Percentiles rank a stretch among this genome's conserved stretches.
These are phyloP conservation scores for Vitis rotundifolia DNA, from an alignment of 164 flowering plant genomes.

Conservation along the genomic window DNA sequence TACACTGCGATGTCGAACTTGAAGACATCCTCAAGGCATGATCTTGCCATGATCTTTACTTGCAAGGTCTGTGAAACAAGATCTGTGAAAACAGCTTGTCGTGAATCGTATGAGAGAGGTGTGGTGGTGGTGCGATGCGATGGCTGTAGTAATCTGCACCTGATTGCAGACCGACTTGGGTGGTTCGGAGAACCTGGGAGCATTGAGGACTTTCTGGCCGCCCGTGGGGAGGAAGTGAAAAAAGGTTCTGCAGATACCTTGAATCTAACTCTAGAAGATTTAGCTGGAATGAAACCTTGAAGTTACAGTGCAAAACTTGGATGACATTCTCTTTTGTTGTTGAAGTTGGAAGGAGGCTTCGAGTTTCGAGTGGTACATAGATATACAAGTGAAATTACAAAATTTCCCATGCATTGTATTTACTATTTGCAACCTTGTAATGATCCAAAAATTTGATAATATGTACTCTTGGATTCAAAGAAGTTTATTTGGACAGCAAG, in stretches of 20 bases:
- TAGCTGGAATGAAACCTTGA: constrained; percentile 54
- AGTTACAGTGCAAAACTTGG: background rate
- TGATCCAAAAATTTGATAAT: too few species aligned
- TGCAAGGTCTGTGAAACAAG: constrained; percentile 94
- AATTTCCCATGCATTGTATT: too few species aligned
- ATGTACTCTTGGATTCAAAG: too few species aligned
- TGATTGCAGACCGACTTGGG: constrained; percentile 89
- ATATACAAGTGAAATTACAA: too few species aligned
- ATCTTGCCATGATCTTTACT: constrained; percentile 83
- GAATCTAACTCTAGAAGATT: constrained; percentile 74
- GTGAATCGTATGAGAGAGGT: constrained; percentile 92
- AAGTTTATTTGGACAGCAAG: too few species aligned
- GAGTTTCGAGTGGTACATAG: too few species aligned
- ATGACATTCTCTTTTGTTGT: too few species aligned
- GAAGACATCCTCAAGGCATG: constrained; percentile 70
- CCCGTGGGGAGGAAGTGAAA: constrained; percentile 82
- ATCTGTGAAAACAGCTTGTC: constrained; percentile 65
- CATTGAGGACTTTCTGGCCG: constrained; percentile 79
- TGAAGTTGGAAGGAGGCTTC: too few species aligned
- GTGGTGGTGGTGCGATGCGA: constrained; percentile 84
- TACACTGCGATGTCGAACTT: constrained; percentile 45
- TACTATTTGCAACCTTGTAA: too few species aligned
- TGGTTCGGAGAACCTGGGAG: constrained; percentile 92
- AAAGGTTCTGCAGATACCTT: constrained; percentile 70
- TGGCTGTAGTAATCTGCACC: constrained; percentile 80